Evolutionary conservation across 2,329 filamentous ascomycete species (phyloP).

Genomic region (Rhynchosporium secalis): DNA sequence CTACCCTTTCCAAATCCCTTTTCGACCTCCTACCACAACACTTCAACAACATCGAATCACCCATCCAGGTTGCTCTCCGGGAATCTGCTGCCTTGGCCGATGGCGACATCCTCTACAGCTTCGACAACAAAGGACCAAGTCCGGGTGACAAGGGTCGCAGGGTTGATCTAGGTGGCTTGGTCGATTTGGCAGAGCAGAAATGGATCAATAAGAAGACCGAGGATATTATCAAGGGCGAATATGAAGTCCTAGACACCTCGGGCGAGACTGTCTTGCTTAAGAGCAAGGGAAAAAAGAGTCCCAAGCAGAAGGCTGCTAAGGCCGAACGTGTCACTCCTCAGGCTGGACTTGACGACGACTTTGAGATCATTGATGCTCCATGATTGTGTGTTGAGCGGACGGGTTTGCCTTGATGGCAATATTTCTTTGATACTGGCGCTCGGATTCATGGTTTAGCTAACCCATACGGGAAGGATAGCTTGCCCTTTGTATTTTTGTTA

Average conservation of each 20-base stretch:
- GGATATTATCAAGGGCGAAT: conserved; percentile 38
- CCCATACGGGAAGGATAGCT: conserved; percentile 33
- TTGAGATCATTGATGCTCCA: conserved; percentile 37
- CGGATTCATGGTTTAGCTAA: conserved; percentile 32
- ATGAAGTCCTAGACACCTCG: conserved; percentile 39
- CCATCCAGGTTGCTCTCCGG: conserved; percentile 29
- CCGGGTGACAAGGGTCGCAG: conserved; percentile 30
- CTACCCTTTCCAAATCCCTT: conserved; percentile 35
- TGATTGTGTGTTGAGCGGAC: not conserved
- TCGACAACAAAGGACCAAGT: conserved; percentile 34
- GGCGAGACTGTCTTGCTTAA: conserved; percentile 35
- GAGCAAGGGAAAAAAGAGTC: conserved; percentile 35
- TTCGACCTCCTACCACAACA: conserved; percentile 37
- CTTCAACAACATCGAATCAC: conserved; percentile 31
- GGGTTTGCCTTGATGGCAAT: conserved; percentile 16
- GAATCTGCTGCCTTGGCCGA: conserved; percentile 23
- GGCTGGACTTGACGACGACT: conserved; percentile 34
- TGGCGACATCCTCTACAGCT: conserved; percentile 36
- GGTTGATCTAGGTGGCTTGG: conserved; percentile 36
- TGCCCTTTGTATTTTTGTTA: conserved; percentile 18
- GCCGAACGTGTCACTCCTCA: conserved; percentile 16
- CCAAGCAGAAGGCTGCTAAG: conserved; percentile 34
- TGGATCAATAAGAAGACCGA: conserved; percentile 39
- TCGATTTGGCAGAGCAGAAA: conserved; percentile 39
- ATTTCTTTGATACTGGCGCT: conserved; percentile 23